Evolutionary conservation across 2,329 filamentous ascomycete species (phyloP), one percentile per base, ranked within the genome.

Genomic region (Colletotrichum sp.): DNA sequence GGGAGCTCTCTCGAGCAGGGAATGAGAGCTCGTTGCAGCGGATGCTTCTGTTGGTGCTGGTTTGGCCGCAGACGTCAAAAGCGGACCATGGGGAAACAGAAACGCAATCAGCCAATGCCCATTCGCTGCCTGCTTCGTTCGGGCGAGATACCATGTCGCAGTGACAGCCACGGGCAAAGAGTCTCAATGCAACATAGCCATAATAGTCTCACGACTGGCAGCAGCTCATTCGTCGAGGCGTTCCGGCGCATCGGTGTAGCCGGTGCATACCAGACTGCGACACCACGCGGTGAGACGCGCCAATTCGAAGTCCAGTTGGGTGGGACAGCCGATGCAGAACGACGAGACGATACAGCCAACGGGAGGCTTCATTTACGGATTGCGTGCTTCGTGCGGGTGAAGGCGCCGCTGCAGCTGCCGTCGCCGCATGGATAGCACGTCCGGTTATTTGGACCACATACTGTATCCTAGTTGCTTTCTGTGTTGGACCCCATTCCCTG

Each of bases 301-400:
- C 36, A 52, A 61, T 52, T 38, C 36, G 21, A 52, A 52, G 43
- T 5, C 43, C n/a, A 52, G 3, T 52, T 8, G 43, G 43, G 2
- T 13, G 43, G 43, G 4, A 52, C 43, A 21, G 43, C 43, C 56
- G 34, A 70, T 36, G 30, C 24, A 21, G 32, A 61, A 18, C 21
- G 24, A 56, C 38, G 70, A 34, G 68, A 26, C 28, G 34, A 64
- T n/a, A 43, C 24, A 48, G 32, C 55, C 61, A 71, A n/a, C n/a
- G 32, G 43, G 72, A 71, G 30, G 34, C 10, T 28, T 32, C 34
- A 34, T 13, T 30, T 26, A 2, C 9, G n/a, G 48, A 72, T 68
- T 56, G 55, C 70, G 64, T 65, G 70, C 64, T 68, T 73, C 64
- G 73, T 60, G 72, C 24, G 72, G 72, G 72, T 71, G 67, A 74